phyloP scores from a whole-genome alignment of 176 grass and related monocot species.

The Bonia amplexicaulis region DNA sequence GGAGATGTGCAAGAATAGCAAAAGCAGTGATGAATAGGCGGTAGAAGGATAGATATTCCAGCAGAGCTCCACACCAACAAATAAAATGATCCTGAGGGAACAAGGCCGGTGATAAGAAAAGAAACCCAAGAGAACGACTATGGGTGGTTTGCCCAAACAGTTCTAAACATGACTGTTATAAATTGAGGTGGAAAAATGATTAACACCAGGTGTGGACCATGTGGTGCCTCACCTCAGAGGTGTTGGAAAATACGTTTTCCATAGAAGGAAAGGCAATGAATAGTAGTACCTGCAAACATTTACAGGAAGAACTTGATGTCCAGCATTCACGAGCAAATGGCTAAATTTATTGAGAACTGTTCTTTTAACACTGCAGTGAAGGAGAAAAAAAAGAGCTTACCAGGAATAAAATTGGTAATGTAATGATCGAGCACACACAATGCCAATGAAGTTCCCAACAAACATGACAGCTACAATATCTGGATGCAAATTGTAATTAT shows the following conservation, averaged over 20 bases:
- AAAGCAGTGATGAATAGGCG: conserved; percentile 68
- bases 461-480: conserved; percentile 84
- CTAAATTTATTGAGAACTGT: neutral
- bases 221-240: conserved; percentile 43
- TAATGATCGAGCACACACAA: conserved; percentile 73
- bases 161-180: neutral
- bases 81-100: conserved; percentile 64
- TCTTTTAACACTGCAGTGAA: neutral
- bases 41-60: conserved; percentile 96
- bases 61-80: conserved; percentile 67
- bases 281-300: conserved; percentile 78
- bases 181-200: neutral
- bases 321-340: neutral
- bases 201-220: neutral
- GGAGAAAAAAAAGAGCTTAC: conserved; percentile 31
- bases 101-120: neutral
- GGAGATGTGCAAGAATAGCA: conserved; percentile 55
- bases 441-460: conserved; percentile 89
- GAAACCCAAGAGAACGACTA: neutral
- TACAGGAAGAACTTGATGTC: neutral
- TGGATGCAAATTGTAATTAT: conserved; percentile 39
- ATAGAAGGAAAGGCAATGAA: conserved; percentile 89
- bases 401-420: conserved; percentile 98
- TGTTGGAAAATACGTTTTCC: conserved; percentile 68
- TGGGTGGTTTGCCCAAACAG: neutral